These are phyloP conservation scores for Peronospora tabacina DNA, from an alignment of 352 stramenopile species.

Conservation along the genomic window DNA sequence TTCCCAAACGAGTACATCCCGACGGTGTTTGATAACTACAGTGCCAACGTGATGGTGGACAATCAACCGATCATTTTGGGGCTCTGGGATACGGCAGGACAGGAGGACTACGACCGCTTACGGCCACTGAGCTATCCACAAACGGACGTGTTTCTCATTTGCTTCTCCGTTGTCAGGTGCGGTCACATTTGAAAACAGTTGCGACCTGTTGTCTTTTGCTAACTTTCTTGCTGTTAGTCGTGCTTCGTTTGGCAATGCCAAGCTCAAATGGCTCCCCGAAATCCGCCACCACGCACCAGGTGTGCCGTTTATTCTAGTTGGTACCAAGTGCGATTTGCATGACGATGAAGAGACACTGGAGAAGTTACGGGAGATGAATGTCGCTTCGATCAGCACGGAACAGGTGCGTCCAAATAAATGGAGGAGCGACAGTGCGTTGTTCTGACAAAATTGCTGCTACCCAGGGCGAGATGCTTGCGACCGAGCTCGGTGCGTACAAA, in stretches of 20 bases:
- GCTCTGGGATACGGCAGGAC: conserved; percentile 94
- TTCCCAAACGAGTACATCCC: conserved; percentile 96
- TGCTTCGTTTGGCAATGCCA: conserved; percentile 93
- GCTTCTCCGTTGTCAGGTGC: conserved; percentile 90
- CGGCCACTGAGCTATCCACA: conserved; percentile 93
- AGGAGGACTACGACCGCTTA: conserved; percentile 96
- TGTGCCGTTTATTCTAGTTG: conserved; percentile 93
- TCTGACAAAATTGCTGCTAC: neutral
- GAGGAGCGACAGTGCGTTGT: neutral
- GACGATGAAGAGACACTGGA: conserved; percentile 87
- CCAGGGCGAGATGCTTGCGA: conserved; percentile 83
- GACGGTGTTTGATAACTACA: conserved; percentile 94
- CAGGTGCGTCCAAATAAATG: conserved; percentile 29
- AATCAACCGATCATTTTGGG: conserved; percentile 93
- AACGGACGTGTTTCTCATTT: conserved; percentile 95
- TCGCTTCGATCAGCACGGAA: conserved; percentile 59
- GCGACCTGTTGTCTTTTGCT: neutral
- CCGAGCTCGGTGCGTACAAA: conserved; percentile 85
- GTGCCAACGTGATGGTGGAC: conserved; percentile 90
- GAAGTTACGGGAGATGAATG: conserved; percentile 84
- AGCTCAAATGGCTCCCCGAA: conserved; percentile 90
- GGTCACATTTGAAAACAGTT: neutral
- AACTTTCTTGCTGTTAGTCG: conserved; percentile 36
- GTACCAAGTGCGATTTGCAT: conserved; percentile 91
- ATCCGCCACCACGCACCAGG: conserved; percentile 83